phyloP scores from a whole-genome alignment of 1,139 yeast species.

The Yamadazyma oceani region DNA sequence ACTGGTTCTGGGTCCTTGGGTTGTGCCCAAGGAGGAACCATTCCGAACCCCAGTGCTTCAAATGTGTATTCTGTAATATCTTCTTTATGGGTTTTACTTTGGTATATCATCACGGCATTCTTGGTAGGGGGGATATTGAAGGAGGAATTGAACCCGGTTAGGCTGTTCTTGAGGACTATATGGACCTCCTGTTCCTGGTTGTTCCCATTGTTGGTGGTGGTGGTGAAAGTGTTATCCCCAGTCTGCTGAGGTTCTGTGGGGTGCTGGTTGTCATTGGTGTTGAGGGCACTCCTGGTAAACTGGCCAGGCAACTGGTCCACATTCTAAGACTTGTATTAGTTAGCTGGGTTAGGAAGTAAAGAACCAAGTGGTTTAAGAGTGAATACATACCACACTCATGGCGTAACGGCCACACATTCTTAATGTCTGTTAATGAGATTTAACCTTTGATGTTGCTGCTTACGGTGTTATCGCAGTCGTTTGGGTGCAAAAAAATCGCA shows the following conservation, averaged over 20 bases:
- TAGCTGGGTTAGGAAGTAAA: too few species aligned
- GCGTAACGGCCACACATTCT: conserved; percentile 50
- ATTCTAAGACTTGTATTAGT: too few species aligned
- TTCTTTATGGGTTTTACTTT: conserved; percentile 4
- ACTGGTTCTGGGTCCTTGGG: conserved; percentile 33
- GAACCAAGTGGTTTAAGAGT: neutral
- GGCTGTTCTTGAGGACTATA: conserved; percentile 13
- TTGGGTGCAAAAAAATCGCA: neutral
- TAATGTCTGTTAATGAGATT: neutral
- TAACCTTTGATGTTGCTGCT: neutral
- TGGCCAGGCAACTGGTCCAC: conserved; percentile 31
- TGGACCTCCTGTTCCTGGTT: conserved; percentile 7
- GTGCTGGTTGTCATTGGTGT: too few species aligned
- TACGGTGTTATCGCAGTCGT: neutral
- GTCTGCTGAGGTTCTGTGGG: too few species aligned
- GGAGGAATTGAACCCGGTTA: conserved; percentile 23
- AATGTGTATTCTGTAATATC: conserved; percentile 21
- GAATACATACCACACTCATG: conserved; percentile 38
- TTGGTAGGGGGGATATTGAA: conserved; percentile 46
- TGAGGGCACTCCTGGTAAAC: conserved; percentile 25
- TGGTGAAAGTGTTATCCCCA: conserved; percentile 5
- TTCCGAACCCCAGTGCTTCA: conserved; percentile 45
- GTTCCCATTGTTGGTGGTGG: conserved; percentile 4
- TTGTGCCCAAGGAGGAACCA: conserved; percentile 44
- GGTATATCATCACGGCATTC: conserved; percentile 33